Conservation (phyloP, 345 rosid species). For the Aquilaria yunnanensis region DNA sequence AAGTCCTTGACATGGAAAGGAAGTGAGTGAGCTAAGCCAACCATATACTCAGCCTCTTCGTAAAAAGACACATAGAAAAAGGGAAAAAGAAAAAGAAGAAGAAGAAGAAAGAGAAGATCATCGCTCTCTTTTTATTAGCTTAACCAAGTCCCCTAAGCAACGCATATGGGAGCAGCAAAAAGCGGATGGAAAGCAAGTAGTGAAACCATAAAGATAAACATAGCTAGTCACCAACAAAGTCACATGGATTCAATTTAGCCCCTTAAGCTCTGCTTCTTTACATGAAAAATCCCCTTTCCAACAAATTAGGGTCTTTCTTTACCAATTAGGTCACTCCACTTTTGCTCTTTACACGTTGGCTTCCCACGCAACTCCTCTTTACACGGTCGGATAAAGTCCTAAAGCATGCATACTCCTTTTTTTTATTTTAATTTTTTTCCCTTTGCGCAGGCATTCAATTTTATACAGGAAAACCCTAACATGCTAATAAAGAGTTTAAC, state of each 20-base stretch:
- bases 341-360: constrained; percentile 29
- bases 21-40: too few species aligned
- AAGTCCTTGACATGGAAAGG: neutral
- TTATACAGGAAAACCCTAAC: too few species aligned
- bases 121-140: too few species aligned
- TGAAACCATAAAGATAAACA: too few species aligned
- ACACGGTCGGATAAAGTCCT: constrained; percentile 17
- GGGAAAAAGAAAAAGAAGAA: neutral
- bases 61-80: neutral
- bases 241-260: too few species aligned
- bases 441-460: neutral
- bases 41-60: too few species aligned
- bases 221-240: too few species aligned
- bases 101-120: neutral
- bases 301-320: too few species aligned
- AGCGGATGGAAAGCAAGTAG: neutral
- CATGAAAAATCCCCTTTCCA: too few species aligned
- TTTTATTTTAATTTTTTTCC: neutral
- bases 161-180: constrained; percentile 25
- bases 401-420: neutral
- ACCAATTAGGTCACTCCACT: neutral
- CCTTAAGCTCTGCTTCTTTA: too few species aligned
- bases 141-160: neutral
- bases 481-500: too few species aligned
- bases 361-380: constrained; percentile 17